A percentile compares a stretch with the other conserved stretches of the same genome.
Evolutionary conservation across 208 protist species (phyloP).

Genomic region (Trypanosoma congolense): DNA sequence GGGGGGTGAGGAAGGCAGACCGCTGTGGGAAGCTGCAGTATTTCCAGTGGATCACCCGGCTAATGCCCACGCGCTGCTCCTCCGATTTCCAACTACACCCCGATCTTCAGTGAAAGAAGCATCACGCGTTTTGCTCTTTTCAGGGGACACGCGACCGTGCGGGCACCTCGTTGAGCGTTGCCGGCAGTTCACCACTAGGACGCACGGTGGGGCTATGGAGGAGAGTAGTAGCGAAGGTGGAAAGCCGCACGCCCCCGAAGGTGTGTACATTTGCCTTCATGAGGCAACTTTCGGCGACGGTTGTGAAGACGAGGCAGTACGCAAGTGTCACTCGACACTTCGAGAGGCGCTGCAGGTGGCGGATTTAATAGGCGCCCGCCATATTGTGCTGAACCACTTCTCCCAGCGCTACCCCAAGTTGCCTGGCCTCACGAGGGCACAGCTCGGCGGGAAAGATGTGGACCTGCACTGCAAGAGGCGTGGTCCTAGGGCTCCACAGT

Average conservation of each 20-base stretch:
- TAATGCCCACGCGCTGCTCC: conserved; percentile 76
- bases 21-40: conserved; percentile 55
- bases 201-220: background rate
- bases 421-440: conserved; percentile 48
- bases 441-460: conserved; percentile 33
- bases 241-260: background rate
- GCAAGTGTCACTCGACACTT: conserved; percentile 87
- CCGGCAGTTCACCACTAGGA: conserved; percentile 26
- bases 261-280: conserved; percentile 84
- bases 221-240: background rate
- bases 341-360: conserved; percentile 76
- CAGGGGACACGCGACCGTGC: conserved; percentile 88
- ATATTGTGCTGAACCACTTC: conserved; percentile 88
- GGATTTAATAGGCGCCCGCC: conserved; percentile 28
- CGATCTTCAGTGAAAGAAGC: background rate
- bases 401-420: conserved; percentile 90
- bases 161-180: conserved; percentile 58
- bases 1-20: background rate
- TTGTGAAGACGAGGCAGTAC: conserved; percentile 70
- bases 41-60: conserved; percentile 82
- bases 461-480: conserved; percentile 28
- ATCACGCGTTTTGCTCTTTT: conserved; percentile 79
- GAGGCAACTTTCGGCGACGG: conserved; percentile 92
- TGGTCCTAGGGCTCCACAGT: background rate
- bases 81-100: conserved; percentile 57